A percentile compares a stretch with the other conserved stretches of the same genome.
Conservation (phyloP, 179 eudicot genomes). For the Corrigiola litoralis region DNA sequence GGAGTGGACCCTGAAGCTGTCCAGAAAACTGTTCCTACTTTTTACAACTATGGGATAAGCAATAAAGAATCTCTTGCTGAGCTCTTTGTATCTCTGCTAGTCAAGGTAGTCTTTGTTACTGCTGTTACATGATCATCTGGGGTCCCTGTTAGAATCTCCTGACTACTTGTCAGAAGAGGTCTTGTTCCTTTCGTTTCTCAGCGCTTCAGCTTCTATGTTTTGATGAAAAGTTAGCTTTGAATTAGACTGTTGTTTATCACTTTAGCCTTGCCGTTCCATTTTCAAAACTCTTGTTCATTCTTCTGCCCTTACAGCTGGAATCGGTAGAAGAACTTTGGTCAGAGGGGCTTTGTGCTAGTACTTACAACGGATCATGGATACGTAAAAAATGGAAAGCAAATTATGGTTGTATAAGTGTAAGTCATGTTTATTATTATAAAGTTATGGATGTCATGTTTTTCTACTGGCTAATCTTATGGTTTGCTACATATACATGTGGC, state of each 20-base stretch:
- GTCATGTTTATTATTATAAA: neutral
- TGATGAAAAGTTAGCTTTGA: neutral
- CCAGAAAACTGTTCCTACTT: conserved; percentile 30
- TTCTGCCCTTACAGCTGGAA: conserved; percentile 48
- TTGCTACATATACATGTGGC: conserved; percentile 9
- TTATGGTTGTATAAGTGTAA: conserved; percentile 62
- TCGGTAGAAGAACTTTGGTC: conserved; percentile 67
- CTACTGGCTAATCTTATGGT: conserved; percentile 8
- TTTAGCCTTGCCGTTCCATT: neutral
- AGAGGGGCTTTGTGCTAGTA: conserved; percentile 77
- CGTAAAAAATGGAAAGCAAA: conserved; percentile 42
- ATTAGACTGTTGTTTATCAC: neutral
- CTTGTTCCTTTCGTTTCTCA: neutral
- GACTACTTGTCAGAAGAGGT: neutral
- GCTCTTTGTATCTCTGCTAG: conserved; percentile 69
- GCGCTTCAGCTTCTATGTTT: neutral
- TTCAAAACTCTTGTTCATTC: neutral
- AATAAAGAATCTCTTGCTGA: conserved; percentile 78
- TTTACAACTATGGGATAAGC: conserved; percentile 44
- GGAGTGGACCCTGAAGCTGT: conserved; percentile 58
- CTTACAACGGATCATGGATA: conserved; percentile 67
- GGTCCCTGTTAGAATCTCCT: neutral
- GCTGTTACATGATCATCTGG: neutral
- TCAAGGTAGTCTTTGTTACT: conserved; percentile 47
- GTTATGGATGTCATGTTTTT: neutral